phyloP scores from a whole-genome alignment of 768 basidiomycete genomes.

The Tulasnella sp. region DNA sequence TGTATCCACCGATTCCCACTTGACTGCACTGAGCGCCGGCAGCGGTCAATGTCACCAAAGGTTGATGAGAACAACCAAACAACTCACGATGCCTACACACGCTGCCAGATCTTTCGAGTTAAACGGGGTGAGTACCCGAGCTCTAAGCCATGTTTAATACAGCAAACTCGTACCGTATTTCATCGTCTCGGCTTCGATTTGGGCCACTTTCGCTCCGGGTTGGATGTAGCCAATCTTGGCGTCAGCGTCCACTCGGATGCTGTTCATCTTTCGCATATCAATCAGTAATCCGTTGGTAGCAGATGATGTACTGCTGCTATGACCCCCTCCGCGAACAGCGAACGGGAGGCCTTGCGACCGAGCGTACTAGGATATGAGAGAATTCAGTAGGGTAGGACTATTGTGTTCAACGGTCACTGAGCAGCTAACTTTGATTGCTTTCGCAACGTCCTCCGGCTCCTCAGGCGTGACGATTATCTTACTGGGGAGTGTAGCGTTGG shows the following conservation, averaged over 20 bases:
- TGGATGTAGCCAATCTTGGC: constrained; percentile 21
- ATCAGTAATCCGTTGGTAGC: constrained; percentile 5
- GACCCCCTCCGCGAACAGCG: neutral
- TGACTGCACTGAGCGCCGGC: neutral
- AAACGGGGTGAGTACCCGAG: neutral
- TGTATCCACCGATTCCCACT: constrained; percentile 4
- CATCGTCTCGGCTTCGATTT: neutral
- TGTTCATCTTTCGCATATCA: constrained; percentile 14
- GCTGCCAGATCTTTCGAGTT: neutral
- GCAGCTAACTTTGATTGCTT: neutral
- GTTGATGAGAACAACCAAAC: neutral
- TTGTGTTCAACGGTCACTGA: neutral
- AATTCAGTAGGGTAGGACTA: neutral
- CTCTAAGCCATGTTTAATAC: neutral
- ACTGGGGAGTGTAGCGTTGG: neutral
- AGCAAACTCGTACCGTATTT: constrained; percentile 16
- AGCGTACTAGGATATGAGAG: neutral
- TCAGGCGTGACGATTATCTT: neutral
- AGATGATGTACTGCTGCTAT: neutral
- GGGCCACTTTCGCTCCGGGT: neutral
- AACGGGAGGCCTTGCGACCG: neutral
- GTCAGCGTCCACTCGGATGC: constrained; percentile 22
- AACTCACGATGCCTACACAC: neutral
- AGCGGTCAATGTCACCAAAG: no score
- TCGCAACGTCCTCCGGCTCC: neutral